Percentiles rank a stretch among this genome's conserved stretches.
Conservation (phyloP, 495 filamentous ascomycete species). For the Neurospora discreta region DNA sequence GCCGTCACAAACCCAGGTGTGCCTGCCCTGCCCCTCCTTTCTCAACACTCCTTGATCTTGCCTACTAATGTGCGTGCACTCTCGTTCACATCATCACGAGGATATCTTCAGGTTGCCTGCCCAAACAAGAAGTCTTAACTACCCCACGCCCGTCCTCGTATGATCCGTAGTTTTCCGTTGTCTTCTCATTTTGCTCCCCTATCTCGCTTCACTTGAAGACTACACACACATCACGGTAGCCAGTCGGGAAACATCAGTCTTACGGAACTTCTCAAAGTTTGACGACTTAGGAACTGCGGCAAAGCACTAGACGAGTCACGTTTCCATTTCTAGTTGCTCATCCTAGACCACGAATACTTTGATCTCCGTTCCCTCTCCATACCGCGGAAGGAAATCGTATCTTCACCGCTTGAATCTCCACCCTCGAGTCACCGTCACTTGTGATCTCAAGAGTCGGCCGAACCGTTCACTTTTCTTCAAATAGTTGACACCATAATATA, state of each 20-base stretch:
- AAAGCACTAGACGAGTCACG: background rate
- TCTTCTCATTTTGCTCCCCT: background rate
- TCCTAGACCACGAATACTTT: background rate
- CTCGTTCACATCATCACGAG: background rate
- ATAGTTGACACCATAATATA: background rate
- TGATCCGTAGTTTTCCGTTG: background rate
- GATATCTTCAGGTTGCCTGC: background rate
- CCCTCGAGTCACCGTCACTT: background rate
- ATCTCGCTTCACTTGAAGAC: background rate
- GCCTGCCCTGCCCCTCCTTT: constrained; percentile 1
- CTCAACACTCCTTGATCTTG: background rate
- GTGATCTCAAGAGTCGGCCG: background rate
- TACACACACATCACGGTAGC: background rate
- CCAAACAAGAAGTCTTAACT: background rate
- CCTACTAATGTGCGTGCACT: background rate
- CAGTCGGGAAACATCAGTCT: background rate
- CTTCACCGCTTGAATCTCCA: background rate
- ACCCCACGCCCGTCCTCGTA: background rate
- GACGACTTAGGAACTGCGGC: background rate
- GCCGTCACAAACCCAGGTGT: background rate
- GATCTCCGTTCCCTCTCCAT: background rate
- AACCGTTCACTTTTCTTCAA: background rate
- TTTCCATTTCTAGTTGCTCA: background rate
- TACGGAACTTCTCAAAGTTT: background rate
- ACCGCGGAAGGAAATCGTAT: background rate